These are phyloP conservation scores for Acephala macrosclerotiorum DNA, from an alignment of 2,329 filamentous ascomycete genomes.

Conservation along the genomic window DNA sequence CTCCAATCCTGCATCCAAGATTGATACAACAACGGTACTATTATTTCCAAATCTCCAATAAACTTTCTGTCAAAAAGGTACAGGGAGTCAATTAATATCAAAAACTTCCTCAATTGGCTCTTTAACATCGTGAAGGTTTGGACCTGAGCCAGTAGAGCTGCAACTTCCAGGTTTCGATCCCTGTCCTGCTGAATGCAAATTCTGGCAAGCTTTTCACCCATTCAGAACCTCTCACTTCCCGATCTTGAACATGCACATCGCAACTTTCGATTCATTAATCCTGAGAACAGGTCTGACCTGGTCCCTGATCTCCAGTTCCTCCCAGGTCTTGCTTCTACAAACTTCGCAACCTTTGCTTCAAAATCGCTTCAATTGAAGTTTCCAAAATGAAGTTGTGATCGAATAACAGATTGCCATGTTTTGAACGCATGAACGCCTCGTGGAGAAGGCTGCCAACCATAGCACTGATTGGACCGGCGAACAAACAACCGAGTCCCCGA, in stretches of 20 bases:
- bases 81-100: too few relatives aligned
- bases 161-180: conserved; percentile 2
- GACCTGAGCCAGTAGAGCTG: background rate
- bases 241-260: background rate
- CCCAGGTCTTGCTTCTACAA: background rate
- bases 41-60: too few relatives aligned
- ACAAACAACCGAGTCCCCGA: background rate
- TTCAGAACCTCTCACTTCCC: background rate
- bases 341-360: background rate
- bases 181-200: background rate
- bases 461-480: background rate
- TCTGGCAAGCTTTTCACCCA: background rate
- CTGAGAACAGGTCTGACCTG: background rate
- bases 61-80: too few relatives aligned
- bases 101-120: too few relatives aligned
- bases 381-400: background rate
- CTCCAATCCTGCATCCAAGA: too few relatives aligned
- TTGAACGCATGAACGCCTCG: background rate
- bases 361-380: background rate
- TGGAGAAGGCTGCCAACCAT: background rate
- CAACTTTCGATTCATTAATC: background rate
- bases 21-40: too few relatives aligned
- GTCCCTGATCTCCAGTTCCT: background rate
- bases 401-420: background rate
- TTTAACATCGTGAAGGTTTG: too few relatives aligned